phyloP scores from a whole-genome alignment of 1,139 yeast species.

The Candida sp. region DNA sequence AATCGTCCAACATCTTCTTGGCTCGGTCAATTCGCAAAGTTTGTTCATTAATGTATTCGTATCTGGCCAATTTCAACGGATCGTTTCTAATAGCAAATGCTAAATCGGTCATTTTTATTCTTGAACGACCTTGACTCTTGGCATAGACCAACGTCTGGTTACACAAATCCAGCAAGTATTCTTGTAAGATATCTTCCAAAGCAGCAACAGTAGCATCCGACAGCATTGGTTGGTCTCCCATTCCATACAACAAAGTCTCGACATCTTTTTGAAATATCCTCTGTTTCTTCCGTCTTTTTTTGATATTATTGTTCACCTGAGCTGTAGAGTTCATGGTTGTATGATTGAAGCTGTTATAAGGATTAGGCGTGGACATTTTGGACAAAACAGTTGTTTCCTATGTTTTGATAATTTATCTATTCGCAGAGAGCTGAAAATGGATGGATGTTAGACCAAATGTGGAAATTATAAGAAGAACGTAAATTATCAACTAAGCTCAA shows the following conservation, averaged over 20 bases:
- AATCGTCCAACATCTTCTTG: constrained; percentile 73
- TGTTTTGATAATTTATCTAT: too few relatives aligned
- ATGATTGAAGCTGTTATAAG: constrained; percentile 1
- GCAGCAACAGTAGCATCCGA: constrained; percentile 73
- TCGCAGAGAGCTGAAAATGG: too few relatives aligned
- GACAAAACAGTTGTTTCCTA: neutral
- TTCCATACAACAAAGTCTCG: constrained; percentile 73
- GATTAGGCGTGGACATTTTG: neutral
- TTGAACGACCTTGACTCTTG: constrained; percentile 49
- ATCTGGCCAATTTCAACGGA: constrained; percentile 78
- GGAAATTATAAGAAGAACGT: too few relatives aligned
- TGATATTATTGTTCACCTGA: constrained; percentile 10
- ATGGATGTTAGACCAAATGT: too few relatives aligned
- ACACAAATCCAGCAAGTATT: constrained; percentile 64
- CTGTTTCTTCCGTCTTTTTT: constrained; percentile 29
- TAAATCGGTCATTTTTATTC: constrained; percentile 85
- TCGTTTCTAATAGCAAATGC: constrained; percentile 83
- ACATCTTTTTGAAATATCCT: constrained; percentile 60
- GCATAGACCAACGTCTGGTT: constrained; percentile 20
- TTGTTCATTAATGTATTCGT: constrained; percentile 72
- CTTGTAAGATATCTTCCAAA: constrained; percentile 79
- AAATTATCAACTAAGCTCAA: too few relatives aligned
- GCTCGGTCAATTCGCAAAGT: constrained; percentile 78
- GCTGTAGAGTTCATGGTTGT: constrained; percentile 6
- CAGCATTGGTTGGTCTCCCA: constrained; percentile 84